phyloP scores from a whole-genome alignment of 805 yeast genomes.

The Brettanomyces anomalus region DNA sequence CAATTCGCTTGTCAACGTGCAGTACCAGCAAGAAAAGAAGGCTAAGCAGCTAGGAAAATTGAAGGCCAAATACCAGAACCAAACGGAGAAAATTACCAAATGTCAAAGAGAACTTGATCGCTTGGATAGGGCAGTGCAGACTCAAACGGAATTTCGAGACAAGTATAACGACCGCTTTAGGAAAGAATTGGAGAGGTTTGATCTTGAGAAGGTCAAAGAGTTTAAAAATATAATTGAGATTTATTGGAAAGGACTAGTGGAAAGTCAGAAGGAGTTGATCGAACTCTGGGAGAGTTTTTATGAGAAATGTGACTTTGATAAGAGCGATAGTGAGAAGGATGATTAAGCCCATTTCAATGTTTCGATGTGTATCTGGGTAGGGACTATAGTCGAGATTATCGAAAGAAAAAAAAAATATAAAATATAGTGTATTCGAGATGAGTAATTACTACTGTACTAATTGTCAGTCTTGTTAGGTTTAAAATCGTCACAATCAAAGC shows the following conservation, averaged over 20 bases:
- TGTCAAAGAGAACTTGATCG: slow-evolving; percentile 52
- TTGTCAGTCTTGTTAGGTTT: too few relatives aligned
- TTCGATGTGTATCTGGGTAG: too few relatives aligned
- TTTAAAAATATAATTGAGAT: slow-evolving; percentile 86
- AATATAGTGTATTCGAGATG: too few relatives aligned
- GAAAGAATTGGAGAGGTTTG: slow-evolving; percentile 60
- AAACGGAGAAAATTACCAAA: slow-evolving; percentile 51
- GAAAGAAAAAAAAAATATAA: too few relatives aligned
- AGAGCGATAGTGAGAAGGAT: neutral
- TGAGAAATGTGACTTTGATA: slow-evolving; percentile 24
- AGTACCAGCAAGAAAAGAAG: slow-evolving; percentile 34
- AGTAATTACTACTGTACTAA: too few relatives aligned
- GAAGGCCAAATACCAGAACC: slow-evolving; percentile 35
- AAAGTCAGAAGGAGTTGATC: slow-evolving; percentile 85
- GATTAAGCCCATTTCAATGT: too few relatives aligned
- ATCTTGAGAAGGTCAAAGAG: slow-evolving; percentile 67
- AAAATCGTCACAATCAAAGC: too few relatives aligned
- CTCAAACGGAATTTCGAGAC: slow-evolving; percentile 53
- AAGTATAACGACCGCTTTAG: slow-evolving; percentile 57
- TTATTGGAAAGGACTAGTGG: slow-evolving; percentile 82
- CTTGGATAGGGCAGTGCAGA: slow-evolving; percentile 42
- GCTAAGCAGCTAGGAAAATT: slow-evolving; percentile 36
- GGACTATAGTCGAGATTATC: too few relatives aligned
- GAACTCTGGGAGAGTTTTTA: slow-evolving; percentile 88
- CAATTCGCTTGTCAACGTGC: slow-evolving; percentile 35